Evolutionary conservation across 1,284 basidiomycete species (phyloP).

Genomic region (Waitea zeae): DNA sequence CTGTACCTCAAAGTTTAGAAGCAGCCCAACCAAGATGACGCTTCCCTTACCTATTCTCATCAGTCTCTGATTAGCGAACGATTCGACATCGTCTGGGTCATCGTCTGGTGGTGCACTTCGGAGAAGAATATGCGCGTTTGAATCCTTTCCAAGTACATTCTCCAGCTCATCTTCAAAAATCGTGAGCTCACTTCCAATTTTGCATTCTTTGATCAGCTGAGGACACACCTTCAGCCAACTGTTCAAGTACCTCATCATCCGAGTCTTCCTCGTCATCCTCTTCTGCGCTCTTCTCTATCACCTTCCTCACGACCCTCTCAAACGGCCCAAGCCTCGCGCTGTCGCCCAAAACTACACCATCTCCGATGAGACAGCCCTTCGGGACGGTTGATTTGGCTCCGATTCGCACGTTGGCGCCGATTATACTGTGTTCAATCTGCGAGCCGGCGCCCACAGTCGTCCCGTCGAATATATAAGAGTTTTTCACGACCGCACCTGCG

Average conservation of each 20-base stretch:
- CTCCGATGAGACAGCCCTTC: constrained; percentile 63
- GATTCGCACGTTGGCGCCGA: constrained; percentile 63
- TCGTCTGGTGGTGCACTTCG: constrained; percentile 31
- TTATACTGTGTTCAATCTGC: constrained; percentile 58
- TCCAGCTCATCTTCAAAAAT: no score
- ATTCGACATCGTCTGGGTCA: constrained; percentile 39
- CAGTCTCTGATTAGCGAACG: constrained; percentile 43
- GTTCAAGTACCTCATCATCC: constrained; percentile 12
- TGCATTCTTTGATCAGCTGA: no score
- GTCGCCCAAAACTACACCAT: constrained; percentile 65
- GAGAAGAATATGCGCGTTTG: constrained; percentile 62
- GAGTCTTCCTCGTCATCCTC: constrained; percentile 16
- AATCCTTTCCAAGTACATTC: constrained; percentile 36
- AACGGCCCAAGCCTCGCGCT: constrained; percentile 55
- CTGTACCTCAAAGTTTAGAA: constrained; percentile 16
- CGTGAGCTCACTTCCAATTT: no score
- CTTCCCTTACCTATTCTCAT: constrained; percentile 44
- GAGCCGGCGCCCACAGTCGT: constrained; percentile 66
- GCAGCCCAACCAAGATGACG: neutral
- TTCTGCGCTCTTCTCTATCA: constrained; percentile 9
- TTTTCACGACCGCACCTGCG: constrained; percentile 37
- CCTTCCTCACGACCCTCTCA: constrained; percentile 45
- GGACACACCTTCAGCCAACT: no score
- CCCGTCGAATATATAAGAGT: constrained; percentile 75
- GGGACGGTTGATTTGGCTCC: constrained; percentile 46